Evolutionary conservation across 352 stramenopile species (phyloP).

Genomic region (Ophiocytium majus): DNA sequence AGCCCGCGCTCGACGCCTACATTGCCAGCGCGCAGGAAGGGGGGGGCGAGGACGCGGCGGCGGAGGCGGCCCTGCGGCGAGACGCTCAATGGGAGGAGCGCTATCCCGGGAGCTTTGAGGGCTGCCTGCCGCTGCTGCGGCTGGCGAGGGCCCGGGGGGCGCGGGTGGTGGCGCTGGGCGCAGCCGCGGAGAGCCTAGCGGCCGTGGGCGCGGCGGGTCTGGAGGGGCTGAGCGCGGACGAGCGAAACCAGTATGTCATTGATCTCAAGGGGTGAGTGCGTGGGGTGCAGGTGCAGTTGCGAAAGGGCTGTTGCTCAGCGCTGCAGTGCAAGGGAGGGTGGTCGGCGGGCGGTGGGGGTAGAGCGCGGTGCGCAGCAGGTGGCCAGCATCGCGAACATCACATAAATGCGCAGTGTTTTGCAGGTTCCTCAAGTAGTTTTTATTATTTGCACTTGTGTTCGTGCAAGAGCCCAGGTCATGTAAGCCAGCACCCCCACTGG

Average conservation of each 20-base stretch:
- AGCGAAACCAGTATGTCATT: conserved; percentile 41
- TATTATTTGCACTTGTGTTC: no score
- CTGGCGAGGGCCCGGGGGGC: conserved; percentile 26
- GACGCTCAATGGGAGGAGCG: conserved; percentile 32
- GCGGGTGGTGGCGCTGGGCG: conserved; percentile 31
- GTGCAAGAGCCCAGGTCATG: no score
- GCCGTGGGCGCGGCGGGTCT: conserved; percentile 31
- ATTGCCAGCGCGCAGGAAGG: conserved; percentile 11
- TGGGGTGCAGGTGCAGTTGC: no score
- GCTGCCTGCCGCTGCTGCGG: conserved; percentile 28
- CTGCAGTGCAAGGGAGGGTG: no score
- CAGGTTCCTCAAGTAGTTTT: no score
- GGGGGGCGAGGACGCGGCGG: not conserved
- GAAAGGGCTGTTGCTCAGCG: no score
- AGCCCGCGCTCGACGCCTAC: conserved; percentile 41
- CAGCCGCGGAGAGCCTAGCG: conserved; percentile 30
- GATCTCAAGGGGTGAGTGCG: conserved; percentile 40
- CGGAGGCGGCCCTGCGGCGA: conserved; percentile 3
- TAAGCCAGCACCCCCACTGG: no score
- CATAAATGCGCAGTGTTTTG: no score
- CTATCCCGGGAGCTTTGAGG: conserved; percentile 28
- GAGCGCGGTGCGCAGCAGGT: no score
- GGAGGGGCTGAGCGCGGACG: conserved; percentile 35
- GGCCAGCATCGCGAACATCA: no score
- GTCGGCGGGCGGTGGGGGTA: no score